phyloP scores from a whole-genome alignment of 306 rosid genomes.

The Cicer chorassanicum region DNA sequence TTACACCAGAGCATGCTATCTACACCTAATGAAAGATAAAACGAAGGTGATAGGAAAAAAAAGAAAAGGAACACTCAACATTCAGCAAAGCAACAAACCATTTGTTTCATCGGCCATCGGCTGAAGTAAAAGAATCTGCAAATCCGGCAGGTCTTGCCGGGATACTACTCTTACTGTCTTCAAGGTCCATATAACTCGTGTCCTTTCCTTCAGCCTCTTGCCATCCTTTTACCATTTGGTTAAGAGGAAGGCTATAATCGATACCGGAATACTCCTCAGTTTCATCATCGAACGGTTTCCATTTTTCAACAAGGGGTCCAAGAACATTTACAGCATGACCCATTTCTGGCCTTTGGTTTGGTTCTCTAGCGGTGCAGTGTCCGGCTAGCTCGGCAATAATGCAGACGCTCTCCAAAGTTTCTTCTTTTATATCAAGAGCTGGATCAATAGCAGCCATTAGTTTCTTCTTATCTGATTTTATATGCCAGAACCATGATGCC shows the following conservation, averaged over 20 bases:
- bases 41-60: conserved; percentile 25
- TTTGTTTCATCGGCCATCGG: conserved; percentile 84
- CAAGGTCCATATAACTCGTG: conserved; percentile 64
- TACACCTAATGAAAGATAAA: conserved; percentile 53
- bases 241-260: conserved; percentile 88
- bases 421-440: conserved; percentile 71
- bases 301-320: conserved; percentile 88
- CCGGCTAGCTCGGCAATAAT: conserved; percentile 86
- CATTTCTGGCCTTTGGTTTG: conserved; percentile 92
- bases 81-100: conserved; percentile 42
- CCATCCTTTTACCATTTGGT: conserved; percentile 99
- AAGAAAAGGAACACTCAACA: conserved; percentile 21
- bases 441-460: conserved; percentile 84
- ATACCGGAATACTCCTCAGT: conserved; percentile 86
- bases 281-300: conserved; percentile 85
- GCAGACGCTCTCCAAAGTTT: conserved; percentile 69
- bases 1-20: conserved; percentile 52
- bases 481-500: conserved; percentile 96
- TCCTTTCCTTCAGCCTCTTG: conserved; percentile 95
- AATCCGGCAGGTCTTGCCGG: conserved; percentile 95
- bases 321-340: conserved; percentile 88
- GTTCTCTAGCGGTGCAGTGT: conserved; percentile 97
- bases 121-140: conserved; percentile 94
- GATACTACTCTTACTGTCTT: conserved; percentile 92
- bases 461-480: conserved; percentile 84